These are phyloP conservation scores for Phialophora chinensis DNA, from an alignment of 2,329 filamentous ascomycete genomes.

Conservation along the genomic window DNA sequence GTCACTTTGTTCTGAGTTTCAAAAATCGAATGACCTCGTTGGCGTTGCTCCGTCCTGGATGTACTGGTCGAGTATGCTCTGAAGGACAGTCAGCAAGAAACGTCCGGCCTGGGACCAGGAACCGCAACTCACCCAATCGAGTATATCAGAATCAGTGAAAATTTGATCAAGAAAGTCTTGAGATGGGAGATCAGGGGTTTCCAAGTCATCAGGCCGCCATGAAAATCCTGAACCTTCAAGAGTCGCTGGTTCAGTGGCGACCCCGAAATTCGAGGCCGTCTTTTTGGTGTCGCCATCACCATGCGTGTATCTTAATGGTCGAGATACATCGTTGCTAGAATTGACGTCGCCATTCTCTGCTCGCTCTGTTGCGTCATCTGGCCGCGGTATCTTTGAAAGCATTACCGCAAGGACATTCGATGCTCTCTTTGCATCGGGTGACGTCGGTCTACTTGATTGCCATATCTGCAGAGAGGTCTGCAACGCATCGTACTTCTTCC, in stretches of 20 bases:
- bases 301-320: background rate
- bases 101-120: background rate
- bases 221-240: background rate
- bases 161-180: conserved; percentile 11
- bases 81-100: background rate
- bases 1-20: background rate
- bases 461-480: conserved; percentile 20
- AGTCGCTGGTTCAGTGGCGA: background rate
- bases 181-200: conserved; percentile 1
- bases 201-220: background rate
- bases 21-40: conserved; percentile 20
- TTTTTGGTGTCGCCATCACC: background rate
- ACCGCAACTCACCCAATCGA: conserved; percentile 12
- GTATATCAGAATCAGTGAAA: conserved; percentile 10
- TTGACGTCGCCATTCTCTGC: background rate
- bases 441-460: background rate
- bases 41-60: conserved; percentile 17
- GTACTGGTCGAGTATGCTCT: conserved; percentile 20
- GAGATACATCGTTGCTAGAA: background rate
- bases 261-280: background rate
- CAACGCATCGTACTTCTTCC: conserved; percentile 14
- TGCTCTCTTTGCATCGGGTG: conserved; percentile 16
- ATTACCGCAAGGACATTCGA: conserved; percentile 18
- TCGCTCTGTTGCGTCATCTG: background rate
- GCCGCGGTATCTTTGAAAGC: conserved; percentile 21